Base-by-base conservation (phyloP, 208 protist genomes). In the Leishmania mexicana region DNA sequence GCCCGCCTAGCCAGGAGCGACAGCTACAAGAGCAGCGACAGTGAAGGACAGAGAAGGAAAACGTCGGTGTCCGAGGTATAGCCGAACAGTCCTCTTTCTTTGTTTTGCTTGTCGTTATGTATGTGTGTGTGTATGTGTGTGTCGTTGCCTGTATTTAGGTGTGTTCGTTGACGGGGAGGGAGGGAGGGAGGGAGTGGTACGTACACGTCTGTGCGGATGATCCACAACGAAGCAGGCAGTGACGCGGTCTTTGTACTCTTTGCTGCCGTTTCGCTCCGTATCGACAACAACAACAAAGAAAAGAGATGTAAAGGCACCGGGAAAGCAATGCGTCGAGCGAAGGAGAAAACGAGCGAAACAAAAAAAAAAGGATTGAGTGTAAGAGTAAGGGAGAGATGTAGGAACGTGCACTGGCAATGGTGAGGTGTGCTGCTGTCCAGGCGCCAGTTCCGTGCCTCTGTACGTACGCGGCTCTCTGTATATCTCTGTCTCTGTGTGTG, bases 341-440 rank as follows among this genome's bases (percentile, higher is more conserved):
- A 24, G 24, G 5, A 75, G 70, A 84, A 80, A 81, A 75, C 72
- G 79, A 87, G 65, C 62, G 51, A 68, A 31, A 76, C 28, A 81
- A 40, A 76, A 21, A 11, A 79, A 67, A 31, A 64, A 17, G 21
- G 38, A 10, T 28, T 53, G 42, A 78, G 54, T 24, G 38, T n/a
- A 8, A 76, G 67, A 17, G 24, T 47, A 47, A 47, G 45, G 45
- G 45, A 47, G n/a, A 31, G 47, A 40, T 17, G 35, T 45, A 35
- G 40, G 15, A 62, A n/a, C 24, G 57, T 24, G 24, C 57, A 3
- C 51, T 54, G 15, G 51, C 24, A 67, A 35, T 67, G 60, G 28
- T 67, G 13, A 38, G 11, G 60, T 2, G 24, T 40, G 60, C 2
- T 38, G 24, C n/a, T 38, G n/a, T 67, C 60, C 60, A 10, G 60